Base-by-base conservation (phyloP, 2,329 filamentous ascomycete genomes). In the Arachnomyces sp. region DNA sequence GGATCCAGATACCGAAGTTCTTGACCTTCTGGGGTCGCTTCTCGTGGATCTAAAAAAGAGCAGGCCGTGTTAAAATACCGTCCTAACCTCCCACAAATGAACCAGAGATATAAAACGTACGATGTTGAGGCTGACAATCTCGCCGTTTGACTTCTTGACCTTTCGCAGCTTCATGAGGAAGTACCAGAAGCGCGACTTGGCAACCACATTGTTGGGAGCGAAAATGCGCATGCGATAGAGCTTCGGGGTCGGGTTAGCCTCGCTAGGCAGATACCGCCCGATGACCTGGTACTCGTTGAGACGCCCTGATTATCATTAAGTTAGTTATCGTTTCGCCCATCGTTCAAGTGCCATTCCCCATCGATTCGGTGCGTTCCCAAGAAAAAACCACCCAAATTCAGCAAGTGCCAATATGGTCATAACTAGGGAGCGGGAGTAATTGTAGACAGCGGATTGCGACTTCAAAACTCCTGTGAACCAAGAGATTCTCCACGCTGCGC, bases 211-310 rank as follows among this genome's bases (percentile, higher is more conserved):
- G 77, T 98, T 98, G 61, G 88, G 86, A 58, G 92, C 92, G 72
- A 98, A 98, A 73, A 98, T 95, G 72, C 89, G 89, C 92, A 98
- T 98, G 74, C 92, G 89, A 84, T 96, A 98, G 73, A 98, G 84
- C 78, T 92, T 90, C 62, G 92, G 92, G 64, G 86, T 87, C 65
- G 90, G 88, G 80, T 95, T 94, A 69, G 84, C 78, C 78, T 98
- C 92, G 67, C 84, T 86, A 74, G 92, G 92, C 84, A 98, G 74
- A 75, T 95, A 90, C 75, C 93, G 90, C 77, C 93, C 92, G 69
- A 98, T 95, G 78, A 98, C 90, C 83, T 96, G 92, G 82, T 95
- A 98, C 83, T 98, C 92, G 72, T 88, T 86, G 77, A 98, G 89
- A 82, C 92, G 92, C 87, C 89, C 92, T 98, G 72, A 21, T 52